Evolutionary conservation across 257 asterid species (phyloP), one percentile per base, ranked within the genome.

Genomic region (Solanum chmielewskii): DNA sequence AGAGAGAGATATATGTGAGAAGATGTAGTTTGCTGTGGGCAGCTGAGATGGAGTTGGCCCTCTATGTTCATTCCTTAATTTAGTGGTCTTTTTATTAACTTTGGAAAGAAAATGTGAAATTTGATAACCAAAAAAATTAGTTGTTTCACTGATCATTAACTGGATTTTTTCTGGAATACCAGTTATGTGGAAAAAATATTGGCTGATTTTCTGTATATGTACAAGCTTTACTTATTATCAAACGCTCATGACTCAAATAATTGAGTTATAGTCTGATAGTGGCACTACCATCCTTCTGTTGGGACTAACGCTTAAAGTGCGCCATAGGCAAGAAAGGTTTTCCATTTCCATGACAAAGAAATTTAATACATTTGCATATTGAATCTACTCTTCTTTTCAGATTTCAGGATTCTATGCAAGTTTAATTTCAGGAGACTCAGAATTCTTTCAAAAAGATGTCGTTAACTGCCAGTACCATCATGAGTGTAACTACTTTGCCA

Each of bases 371-470:
- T 44, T 76, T 41, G 59, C 35, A n/a, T 76, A 41, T 25, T 13
- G 2, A 41, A 0, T 76, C 23, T 41, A 76, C 59, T 41, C 83
- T 76, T 76, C 83, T 35, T 42, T 76, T 23, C 15, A 13, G 21
- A 41, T 42, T 76, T 76, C 37, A 41, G 83, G 59, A 76, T 76
- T 76, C 35, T 76, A 76, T 5, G 42, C 35, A 23, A 76, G 83
- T 23, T 23, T 60, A 42, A 42, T 76, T 20, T 76, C 83, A 42
- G 60, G 59, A 42, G 59, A 76, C 35, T n/a, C 83, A n/a, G 60
- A 76, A n/a, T 76, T 41, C 49, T 84, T 83, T 60, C 85, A 80
- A 76, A 83, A 77, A 49, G 86, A 91, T 93, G 94, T 76, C 92
- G 9, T 86, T 89, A 62, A 85, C 88, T 87, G 87, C 91, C 83